Conservation (phyloP, 192 early-diverging fungal species). For the Bifiguratus adelaidae region DNA sequence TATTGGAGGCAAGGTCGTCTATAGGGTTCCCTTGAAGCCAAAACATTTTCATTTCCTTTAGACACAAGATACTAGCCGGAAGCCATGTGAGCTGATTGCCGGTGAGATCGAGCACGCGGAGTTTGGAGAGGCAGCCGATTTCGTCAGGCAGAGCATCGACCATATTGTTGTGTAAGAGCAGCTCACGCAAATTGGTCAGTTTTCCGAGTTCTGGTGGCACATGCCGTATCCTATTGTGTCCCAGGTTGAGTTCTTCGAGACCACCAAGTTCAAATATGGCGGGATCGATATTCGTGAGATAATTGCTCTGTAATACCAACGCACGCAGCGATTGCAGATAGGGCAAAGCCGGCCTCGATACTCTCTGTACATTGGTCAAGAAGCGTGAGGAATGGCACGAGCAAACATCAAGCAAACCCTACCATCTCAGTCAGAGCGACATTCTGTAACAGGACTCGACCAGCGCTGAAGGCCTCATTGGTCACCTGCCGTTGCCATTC, state of each 20-base stretch:
- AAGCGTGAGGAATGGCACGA: too few relatives aligned
- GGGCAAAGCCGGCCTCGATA: conserved; percentile 17
- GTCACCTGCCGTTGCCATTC: too few relatives aligned
- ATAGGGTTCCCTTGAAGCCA: conserved; percentile 18
- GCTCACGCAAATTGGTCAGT: conserved; percentile 9
- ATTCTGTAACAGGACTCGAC: too few relatives aligned
- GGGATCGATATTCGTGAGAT: conserved; percentile 10
- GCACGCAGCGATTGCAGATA: conserved; percentile 11
- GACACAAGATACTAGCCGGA: conserved; percentile 9
- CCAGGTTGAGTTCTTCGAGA: conserved; percentile 20
- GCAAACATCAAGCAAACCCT: too few relatives aligned
- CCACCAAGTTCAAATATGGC: conserved; percentile 15
- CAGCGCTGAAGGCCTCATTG: too few relatives aligned
- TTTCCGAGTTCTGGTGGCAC: conserved; percentile 16
- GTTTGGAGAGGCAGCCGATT: conserved; percentile 7
- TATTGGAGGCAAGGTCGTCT: too few relatives aligned
- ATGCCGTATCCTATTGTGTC: conserved; percentile 11
- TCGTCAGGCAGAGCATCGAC: conserved; percentile 13
- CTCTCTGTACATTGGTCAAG: conserved; percentile 18
- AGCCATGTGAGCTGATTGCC: conserved; percentile 13
- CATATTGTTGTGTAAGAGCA: conserved; percentile 20
- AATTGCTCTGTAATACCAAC: conserved; percentile 17
- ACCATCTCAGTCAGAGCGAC: too few relatives aligned
- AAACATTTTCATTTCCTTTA: conserved; percentile 2
- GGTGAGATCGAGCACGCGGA: conserved; percentile 17